Conservation (phyloP, 768 basidiomycete genomes). For the Hypholoma fasciculare region DNA sequence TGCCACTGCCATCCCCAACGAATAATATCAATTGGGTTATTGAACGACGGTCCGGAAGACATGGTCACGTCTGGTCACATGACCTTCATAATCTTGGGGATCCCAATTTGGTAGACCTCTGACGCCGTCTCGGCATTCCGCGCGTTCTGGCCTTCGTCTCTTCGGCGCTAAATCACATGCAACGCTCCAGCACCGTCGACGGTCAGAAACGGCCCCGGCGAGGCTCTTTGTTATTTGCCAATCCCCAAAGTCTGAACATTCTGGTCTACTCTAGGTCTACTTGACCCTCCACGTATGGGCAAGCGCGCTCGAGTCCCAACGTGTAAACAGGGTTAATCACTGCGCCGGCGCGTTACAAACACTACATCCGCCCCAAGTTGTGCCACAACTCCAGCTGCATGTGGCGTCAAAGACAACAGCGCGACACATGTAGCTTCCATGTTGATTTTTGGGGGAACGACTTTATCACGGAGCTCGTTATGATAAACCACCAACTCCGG, state of each 20-base stretch:
- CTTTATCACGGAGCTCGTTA: not conserved
- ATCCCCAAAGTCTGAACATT: conserved; percentile 4
- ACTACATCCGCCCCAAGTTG: no score
- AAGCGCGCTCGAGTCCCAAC: not conserved
- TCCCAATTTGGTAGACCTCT: conserved; percentile 4
- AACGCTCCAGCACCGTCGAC: not conserved
- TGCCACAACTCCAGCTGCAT: no score
- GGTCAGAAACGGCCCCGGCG: not conserved
- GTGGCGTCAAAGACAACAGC: no score
- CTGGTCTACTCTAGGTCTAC: conserved; percentile 2
- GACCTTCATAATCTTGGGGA: conserved; percentile 4
- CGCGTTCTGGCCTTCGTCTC: not conserved
- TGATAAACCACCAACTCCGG: no score
- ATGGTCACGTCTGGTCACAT: not conserved
- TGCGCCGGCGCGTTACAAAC: not conserved
- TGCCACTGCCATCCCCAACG: not conserved
- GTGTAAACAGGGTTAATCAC: not conserved
- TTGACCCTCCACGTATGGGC: not conserved
- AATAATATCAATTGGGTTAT: not conserved
- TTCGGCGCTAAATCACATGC: conserved; percentile 6
- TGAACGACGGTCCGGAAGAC: not conserved
- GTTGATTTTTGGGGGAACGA: not conserved
- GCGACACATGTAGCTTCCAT: no score
- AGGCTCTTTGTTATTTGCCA: not conserved
- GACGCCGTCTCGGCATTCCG: conserved; percentile 1